Evolutionary conservation across 2,329 filamentous ascomycete species (phyloP), one percentile per base, ranked within the genome.

Genomic region (Akanthomyces muscarius): DNA sequence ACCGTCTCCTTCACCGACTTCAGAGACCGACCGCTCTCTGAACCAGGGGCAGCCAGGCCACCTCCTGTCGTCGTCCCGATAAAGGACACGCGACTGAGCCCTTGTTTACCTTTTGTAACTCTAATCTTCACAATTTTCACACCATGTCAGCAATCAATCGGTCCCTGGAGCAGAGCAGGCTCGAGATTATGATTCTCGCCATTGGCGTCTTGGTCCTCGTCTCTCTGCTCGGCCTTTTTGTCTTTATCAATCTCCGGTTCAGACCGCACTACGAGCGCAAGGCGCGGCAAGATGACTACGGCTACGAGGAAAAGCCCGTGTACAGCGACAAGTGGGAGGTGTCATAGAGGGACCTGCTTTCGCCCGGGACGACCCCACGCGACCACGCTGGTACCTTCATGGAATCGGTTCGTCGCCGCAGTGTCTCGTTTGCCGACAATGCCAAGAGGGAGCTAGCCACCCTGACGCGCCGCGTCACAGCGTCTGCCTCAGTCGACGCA

Each of bases 111-210:
- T 23, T 41, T 41, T 55, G 18, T 42, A 30, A 54, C 50, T 47
- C 48, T 16, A 30, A 50, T 33, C 14, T 21, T 25, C 2, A 41
- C 36, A 50, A 48, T 55, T 57, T 57, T 59, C 48, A 61, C 33
- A 51, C 38, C 47, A 63, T 63, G 62, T 54, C 69, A 53, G 61
- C 71, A 54, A 38, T 58, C 50, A 62, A 64, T 28, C 68, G 64
- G 36, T 67, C 69, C 41, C 47, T 71, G 48, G 70, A 74, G n/a
- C 65, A 70, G 41, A 71, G 66, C 61, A 69, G 69, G 50, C 62
- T 74, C 42, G 74, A 77, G 65, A 74, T 77, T 51, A 57, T 72
- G 44, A 65, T 76, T 30, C 65, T 78, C 30, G 73, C 75, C 14
- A 63, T 69, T 16, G 70, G 69, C 14, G 70, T 74, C 51, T 65